Conservation (phyloP, 78 protist genomes). For the slime mould (Dictyostelium discoideum) region dicty_2.7 NC_007091.3:1303501-1304000, state of each 20-base stretch:
- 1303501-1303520: constrained; percentile 95
- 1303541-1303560: constrained; percentile 91
- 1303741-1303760: constrained; percentile 92
- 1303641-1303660: background rate
- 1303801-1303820: constrained; percentile 96
- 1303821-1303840: constrained; percentile 82
- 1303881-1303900: constrained; percentile 84
- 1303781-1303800: constrained; percentile 88
- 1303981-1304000: constrained; percentile 97
- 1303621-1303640: constrained; percentile 69
- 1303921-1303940: constrained; percentile 95
- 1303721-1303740: background rate
- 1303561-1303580: constrained; percentile 90
- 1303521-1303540: constrained; percentile 98
- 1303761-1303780: constrained; percentile 96
- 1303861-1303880: constrained; percentile 66
- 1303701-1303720: background rate
- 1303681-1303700: background rate
- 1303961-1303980: constrained; percentile 91
- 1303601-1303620: constrained; percentile 75
- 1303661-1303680: background rate
- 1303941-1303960: constrained; percentile 92
- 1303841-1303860: constrained; percentile 84
- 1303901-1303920: constrained; percentile 89
- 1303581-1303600: constrained; percentile 61